Evolutionary conservation across 192 early-diverging fungal genomes (phyloP), one percentile per base, ranked within the genome.

Genomic region (Spizellomyces sp.): DNA sequence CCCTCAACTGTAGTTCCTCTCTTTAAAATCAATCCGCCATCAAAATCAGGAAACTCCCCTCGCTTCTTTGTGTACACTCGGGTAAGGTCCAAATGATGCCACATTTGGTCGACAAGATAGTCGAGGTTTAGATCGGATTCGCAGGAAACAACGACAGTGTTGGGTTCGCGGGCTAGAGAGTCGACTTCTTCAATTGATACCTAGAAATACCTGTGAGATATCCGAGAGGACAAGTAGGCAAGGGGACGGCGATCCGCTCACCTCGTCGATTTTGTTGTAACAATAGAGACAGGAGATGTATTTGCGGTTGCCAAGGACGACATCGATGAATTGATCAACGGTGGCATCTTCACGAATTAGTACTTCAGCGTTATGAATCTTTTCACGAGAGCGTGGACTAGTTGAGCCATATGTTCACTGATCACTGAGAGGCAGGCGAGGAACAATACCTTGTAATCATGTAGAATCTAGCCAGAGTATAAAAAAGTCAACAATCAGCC

Each of bases 301-400:
- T 76, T 95, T 96, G 62, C 97, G 88, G 85, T 98, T 98, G 22
- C 96, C 96, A 14, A 99, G 87, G 6, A 99, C 90, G n/a, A 98
- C 94, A 79, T 99, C 98, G 73, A 99, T 95, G 77, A 99, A 98
- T 73, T 98, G 90, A 74, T 99, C 98, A 6, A 98, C 91, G 17
- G 89, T 94, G 63, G 93, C 90, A 76, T 98, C 98, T 80, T 99
- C 96, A 62, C 98, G 92, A 64, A 99, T 90, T 71, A 99, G 83
- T 6, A 99, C 89, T 74, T 99, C 96, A 5, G 96, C 96, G 72
- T 99, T 99, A 76, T 98, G 96, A 54, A 99, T 96, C 77, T 90
- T 79, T 81, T 69, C 12, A 54, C 0, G 50, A 54, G 12, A 19
- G 17, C 50, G 50, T 19, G 14, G 17, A 4, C 12, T 0, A n/a